Base-by-base conservation (phyloP, 169 alveolate genomes). In the Cryptosporidium felis region DNA sequence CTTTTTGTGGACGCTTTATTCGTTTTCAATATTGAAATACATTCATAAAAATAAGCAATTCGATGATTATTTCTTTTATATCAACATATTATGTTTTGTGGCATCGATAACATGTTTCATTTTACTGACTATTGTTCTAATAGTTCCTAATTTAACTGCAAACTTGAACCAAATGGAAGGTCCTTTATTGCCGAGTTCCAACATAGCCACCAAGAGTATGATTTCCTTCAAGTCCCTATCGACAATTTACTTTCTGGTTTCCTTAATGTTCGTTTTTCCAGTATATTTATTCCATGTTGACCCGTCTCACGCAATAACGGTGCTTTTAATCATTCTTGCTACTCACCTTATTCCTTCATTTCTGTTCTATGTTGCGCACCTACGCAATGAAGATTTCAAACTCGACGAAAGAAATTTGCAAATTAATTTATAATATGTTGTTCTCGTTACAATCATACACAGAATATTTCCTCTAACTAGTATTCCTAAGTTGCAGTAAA, bases 321-420 rank as follows among this genome's bases (percentile, higher is more conserved):
- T 74, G 14, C 56, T 58, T 38, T 74, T 67, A 36, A n/a, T 53
- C 16, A 74, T 74, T 23, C 56, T 74, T n/a, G 51, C 45, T 5
- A 9, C 74, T 5, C 74, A 74, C 16, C 32, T 74, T 51, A 44
- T 44, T 40, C 85, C 85, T 74, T 74, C 85, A 30, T 21, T 56
- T 56, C 34, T 74, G 28, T 74, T 74, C 32, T 74, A 74, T 47
- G 28, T 74, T 41, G 85, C 85, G 5, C 40, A 74, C 41, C 21
- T 74, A 36, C 85, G 85, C 38, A 60, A 67, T 12, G 85, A 74
- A 58, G 85, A 74, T 49, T 10, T 23, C 5, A 40, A 36, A 4
- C 8, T 53, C 21, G 85, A 74, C n/a, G 74, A 49, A 16, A 74
- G 58, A 18, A 56, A 23, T 5, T 12, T 28, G n/a, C 56, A 36